These are phyloP conservation scores for Chlorella sorokiniana DNA, from an alignment of 139 green algal species.

Conservation along the genomic window DNA sequence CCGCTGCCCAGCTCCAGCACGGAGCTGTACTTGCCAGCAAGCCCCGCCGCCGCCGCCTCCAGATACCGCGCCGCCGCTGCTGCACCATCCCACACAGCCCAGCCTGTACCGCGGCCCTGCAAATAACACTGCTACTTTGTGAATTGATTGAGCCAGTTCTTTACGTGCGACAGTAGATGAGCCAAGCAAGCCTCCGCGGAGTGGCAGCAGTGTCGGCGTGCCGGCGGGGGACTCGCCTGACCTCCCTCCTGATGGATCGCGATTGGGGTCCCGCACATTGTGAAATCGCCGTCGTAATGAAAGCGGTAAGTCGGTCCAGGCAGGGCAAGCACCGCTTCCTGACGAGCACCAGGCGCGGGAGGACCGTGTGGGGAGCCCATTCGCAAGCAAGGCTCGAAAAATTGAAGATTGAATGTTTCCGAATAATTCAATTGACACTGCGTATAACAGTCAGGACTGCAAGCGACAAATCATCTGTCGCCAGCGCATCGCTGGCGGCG, in stretches of 20 bases:
- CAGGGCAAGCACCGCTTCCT: neutral
- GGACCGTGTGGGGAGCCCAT: too few relatives aligned
- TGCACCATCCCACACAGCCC: constrained; percentile 46
- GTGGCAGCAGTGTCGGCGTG: too few relatives aligned
- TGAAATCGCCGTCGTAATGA: constrained; percentile 9
- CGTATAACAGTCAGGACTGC: too few relatives aligned
- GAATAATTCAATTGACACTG: too few relatives aligned
- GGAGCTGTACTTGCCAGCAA: neutral
- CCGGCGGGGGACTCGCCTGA: neutral
- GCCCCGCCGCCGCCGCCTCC: constrained; percentile 16
- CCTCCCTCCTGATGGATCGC: constrained; percentile 14
- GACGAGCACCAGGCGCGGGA: neutral
- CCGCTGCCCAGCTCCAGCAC: constrained; percentile 39
- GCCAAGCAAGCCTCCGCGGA: too few relatives aligned
- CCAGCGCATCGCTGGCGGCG: too few relatives aligned
- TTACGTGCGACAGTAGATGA: too few relatives aligned
- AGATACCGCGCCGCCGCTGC: constrained; percentile 11
- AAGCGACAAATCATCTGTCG: too few relatives aligned
- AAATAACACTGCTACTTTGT: too few relatives aligned
- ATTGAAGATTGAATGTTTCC: too few relatives aligned
- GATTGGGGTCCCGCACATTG: neutral
- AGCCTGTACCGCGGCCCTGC: constrained; percentile 40
- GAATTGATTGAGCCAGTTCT: too few relatives aligned
- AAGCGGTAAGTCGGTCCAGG: constrained; percentile 13
- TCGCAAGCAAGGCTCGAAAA: too few relatives aligned